These are phyloP conservation scores for Elongisporangium anandrum DNA, from an alignment of 352 stramenopile genomes.

Conservation along the genomic window DNA sequence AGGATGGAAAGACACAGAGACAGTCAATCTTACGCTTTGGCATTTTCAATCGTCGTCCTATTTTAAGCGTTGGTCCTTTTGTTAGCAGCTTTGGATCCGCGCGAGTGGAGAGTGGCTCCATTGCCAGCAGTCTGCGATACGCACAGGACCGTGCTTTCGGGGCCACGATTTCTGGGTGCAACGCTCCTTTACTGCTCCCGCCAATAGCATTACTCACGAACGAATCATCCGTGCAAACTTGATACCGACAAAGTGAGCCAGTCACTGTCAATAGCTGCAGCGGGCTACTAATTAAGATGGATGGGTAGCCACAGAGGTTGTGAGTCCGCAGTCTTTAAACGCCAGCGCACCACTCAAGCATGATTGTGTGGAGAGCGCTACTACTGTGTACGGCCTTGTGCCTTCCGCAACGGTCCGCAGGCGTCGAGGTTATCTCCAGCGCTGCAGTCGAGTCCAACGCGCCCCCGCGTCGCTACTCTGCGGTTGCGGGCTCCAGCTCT, in stretches of 20 bases:
- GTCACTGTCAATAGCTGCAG: background rate
- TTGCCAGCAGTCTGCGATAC: background rate
- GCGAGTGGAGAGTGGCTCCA: background rate
- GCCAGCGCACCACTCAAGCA: background rate
- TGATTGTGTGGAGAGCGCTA: background rate
- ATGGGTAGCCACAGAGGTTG: no score
- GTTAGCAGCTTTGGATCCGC: no score
- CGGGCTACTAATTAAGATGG: background rate
- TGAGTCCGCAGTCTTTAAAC: background rate
- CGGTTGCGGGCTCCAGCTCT: background rate
- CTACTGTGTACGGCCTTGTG: background rate
- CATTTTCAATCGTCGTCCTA: background rate
- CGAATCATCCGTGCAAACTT: background rate
- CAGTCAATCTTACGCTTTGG: no score
- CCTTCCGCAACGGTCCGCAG: background rate
- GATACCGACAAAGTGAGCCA: background rate
- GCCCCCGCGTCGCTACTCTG: background rate
- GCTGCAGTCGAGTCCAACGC: background rate
- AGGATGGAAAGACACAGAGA: background rate
- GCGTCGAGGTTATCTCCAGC: background rate
- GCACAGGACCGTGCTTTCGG: background rate
- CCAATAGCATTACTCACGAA: background rate
- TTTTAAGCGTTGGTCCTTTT: no score
- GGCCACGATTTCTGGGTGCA: background rate
- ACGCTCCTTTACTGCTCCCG: background rate